Percentiles rank a stretch among this genome's conserved stretches.
These are phyloP conservation scores for Kwoniella sp. DNA, from an alignment of 768 basidiomycete genomes.

Conservation along the genomic window DNA sequence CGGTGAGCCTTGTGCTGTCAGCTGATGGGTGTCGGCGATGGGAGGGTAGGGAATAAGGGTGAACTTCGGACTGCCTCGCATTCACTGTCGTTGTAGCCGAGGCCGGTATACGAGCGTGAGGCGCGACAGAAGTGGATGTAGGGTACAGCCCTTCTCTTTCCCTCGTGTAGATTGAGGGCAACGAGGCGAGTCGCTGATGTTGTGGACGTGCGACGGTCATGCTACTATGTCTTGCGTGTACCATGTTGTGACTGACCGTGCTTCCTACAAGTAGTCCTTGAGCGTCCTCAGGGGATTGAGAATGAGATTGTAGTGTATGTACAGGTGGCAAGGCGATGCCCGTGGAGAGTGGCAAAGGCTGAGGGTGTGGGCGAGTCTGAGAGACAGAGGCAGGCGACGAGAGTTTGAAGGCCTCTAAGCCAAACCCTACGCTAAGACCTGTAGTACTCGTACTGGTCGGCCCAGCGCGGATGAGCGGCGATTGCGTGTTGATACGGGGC, in stretches of 20 bases:
- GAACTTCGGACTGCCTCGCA: slow-evolving; percentile 1
- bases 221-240: neutral
- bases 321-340: neutral
- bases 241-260: too few species aligned
- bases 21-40: slow-evolving; percentile 9
- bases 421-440: neutral
- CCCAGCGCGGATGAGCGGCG: neutral
- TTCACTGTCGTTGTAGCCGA: neutral
- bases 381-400: slow-evolving; percentile 2
- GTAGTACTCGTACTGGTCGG: neutral
- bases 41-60: neutral
- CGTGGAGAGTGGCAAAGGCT: neutral
- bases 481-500: neutral
- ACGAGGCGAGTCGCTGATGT: slow-evolving; percentile 4
- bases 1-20: neutral
- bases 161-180: slow-evolving; percentile 2
- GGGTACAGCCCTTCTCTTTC: slow-evolving; percentile 7
- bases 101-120: neutral
- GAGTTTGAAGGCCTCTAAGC: slow-evolving; percentile 4
- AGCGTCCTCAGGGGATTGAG: too few species aligned
- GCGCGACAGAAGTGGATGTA: slow-evolving; percentile 8
- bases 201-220: neutral
- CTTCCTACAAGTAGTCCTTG: too few species aligned
- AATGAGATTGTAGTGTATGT: slow-evolving; percentile 1
- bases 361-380: slow-evolving; percentile 1